These are phyloP conservation scores for Thalassiosira mediterranea DNA, from an alignment of 352 stramenopile species.

Conservation along the genomic window DNA sequence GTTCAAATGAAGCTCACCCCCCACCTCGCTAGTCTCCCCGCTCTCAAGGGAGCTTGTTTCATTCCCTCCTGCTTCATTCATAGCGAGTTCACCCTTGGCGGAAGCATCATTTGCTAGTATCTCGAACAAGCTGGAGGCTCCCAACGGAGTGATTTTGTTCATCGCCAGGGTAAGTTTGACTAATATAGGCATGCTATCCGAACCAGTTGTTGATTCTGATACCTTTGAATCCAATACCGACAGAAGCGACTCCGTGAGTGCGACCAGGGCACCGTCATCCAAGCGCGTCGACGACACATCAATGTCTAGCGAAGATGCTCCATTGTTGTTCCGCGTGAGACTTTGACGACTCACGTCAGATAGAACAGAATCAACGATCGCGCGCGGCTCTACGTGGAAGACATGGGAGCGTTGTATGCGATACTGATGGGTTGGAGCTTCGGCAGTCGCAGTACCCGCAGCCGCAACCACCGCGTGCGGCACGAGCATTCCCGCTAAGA, in stretches of 20 bases:
- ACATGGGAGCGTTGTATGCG: conserved; percentile 7
- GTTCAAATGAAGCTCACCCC: conserved; percentile 11
- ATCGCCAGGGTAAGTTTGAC: conserved; percentile 43
- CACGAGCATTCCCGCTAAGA: too few species aligned
- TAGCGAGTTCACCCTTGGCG: too few species aligned
- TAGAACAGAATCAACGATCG: conserved; percentile 5
- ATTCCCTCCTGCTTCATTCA: conserved; percentile 12
- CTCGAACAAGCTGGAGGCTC: conserved; percentile 50
- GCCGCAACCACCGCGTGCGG: too few species aligned
- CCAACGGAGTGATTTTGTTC: conserved; percentile 60
- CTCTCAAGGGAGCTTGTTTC: conserved; percentile 12
- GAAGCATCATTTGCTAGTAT: conserved; percentile 29
- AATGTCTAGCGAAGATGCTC: conserved; percentile 33
- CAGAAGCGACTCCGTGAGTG: conserved; percentile 31
- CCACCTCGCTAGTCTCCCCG: conserved; percentile 7
- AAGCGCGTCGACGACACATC: conserved; percentile 45
- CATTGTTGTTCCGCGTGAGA: neutral
- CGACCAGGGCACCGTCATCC: conserved; percentile 25
- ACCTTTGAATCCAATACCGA: conserved; percentile 19
- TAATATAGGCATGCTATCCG: too few species aligned
- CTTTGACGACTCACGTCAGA: conserved; percentile 4
- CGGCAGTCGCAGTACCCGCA: too few species aligned
- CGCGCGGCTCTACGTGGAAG: neutral
- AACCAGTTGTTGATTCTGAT: conserved; percentile 5
- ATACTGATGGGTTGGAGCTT: too few species aligned